Conservation (phyloP, 2,329 filamentous ascomycete genomes). For the Epichloe gansuensis region DNA sequence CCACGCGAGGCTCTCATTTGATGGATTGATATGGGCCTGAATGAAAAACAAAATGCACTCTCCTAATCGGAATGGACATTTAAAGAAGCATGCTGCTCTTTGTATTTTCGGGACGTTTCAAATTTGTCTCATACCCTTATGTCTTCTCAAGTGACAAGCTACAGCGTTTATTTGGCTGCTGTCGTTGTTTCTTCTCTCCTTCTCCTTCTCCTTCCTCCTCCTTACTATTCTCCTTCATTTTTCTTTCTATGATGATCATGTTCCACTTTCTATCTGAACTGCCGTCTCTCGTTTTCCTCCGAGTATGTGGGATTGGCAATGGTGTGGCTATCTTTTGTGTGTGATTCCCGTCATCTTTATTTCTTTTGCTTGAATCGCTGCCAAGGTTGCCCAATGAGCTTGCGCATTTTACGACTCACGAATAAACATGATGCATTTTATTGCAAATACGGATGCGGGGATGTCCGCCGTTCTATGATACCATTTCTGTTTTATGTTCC, state of each 20-base stretch:
- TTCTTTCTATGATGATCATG: conserved; percentile 2
- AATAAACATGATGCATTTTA: conserved; percentile 1
- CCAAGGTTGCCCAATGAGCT: conserved; percentile 4
- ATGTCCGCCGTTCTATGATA: neutral
- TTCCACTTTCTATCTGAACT: conserved; percentile 1
- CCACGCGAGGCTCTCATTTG: conserved; percentile 2
- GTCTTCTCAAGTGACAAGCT: conserved; percentile 10
- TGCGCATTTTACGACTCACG: conserved; percentile 3
- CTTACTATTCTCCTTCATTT: conserved; percentile 1
- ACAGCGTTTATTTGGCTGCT: conserved; percentile 8
- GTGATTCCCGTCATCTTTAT: conserved; percentile 1
- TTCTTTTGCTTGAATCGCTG: conserved; percentile 1
- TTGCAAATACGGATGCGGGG: neutral
- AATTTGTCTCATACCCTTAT: conserved; percentile 11
- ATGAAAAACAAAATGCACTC: conserved; percentile 3
- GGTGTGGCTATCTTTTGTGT: neutral
- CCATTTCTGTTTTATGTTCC: conserved; percentile 5
- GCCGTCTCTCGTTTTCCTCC: conserved; percentile 3
- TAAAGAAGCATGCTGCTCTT: conserved; percentile 9
- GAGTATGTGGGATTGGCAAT: conserved; percentile 3
- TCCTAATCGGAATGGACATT: conserved; percentile 6
- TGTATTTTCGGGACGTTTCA: conserved; percentile 9
- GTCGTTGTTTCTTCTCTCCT: conserved; percentile 5
- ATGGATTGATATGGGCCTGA: conserved; percentile 3
- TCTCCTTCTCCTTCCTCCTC: conserved; percentile 1